Conservation (phyloP, 306 rosid species). For the Castanospermum australe region DNA sequence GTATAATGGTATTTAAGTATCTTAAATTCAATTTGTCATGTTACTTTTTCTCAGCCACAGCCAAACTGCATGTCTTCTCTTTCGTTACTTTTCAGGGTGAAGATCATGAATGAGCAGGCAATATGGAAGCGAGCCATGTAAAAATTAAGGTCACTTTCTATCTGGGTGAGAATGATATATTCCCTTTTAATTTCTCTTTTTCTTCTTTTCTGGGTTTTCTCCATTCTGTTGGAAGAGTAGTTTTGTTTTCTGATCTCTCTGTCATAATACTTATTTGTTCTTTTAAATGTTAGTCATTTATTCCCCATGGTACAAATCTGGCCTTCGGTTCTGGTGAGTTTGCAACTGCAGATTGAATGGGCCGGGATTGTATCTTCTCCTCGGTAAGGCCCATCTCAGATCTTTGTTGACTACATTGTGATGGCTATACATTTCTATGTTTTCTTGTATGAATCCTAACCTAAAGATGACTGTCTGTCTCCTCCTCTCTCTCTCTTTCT, state of each 20-base stretch:
- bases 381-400: constrained; percentile 16
- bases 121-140: background rate
- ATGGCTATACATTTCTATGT: background rate
- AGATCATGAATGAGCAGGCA: constrained; percentile 17
- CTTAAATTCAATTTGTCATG: background rate
- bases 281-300: background rate
- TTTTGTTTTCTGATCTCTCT: background rate
- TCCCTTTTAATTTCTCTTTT: background rate
- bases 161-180: constrained; percentile 20
- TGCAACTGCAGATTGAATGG: background rate
- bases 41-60: background rate
- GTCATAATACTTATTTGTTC: background rate
- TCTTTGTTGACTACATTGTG: background rate
- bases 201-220: background rate
- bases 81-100: background rate
- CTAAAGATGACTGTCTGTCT: background rate
- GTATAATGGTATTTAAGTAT: background rate
- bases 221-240: background rate
- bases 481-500: too few species aligned
- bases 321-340: background rate
- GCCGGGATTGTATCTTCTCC: background rate
- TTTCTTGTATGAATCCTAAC: background rate
- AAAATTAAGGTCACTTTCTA: constrained; percentile 1
- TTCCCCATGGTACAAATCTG: background rate
- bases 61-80: background rate